Evolutionary conservation across 202 grass and related monocot genomes (phyloP).

Genomic region (Schoenoplectus triqueter): DNA sequence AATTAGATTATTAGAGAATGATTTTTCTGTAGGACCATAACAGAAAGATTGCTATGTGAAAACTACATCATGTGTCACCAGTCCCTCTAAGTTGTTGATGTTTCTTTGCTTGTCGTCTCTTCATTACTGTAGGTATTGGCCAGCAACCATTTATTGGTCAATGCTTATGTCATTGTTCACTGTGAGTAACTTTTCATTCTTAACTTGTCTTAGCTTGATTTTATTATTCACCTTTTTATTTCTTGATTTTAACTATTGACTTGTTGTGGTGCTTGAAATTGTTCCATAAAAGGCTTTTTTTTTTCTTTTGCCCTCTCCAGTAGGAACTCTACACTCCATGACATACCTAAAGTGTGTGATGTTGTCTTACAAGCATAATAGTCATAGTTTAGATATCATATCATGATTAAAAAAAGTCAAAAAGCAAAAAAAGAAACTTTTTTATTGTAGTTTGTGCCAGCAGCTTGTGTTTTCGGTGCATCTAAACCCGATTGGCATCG

Average conservation of each 20-base stretch:
- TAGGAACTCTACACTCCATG: background rate
- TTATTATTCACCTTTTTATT: background rate
- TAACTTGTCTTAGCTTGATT: background rate
- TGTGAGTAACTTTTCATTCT: slow-evolving; percentile 25
- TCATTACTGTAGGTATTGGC: slow-evolving; percentile 60
- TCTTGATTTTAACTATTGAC: too few species aligned
- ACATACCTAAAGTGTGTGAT: background rate
- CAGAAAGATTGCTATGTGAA: background rate
- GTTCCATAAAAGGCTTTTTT: too few species aligned
- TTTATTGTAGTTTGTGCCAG: slow-evolving; percentile 73
- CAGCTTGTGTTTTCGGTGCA: slow-evolving; percentile 76
- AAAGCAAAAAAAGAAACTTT: slow-evolving; percentile 18
- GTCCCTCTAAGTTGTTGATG: background rate
- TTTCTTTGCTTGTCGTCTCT: slow-evolving; percentile 28
- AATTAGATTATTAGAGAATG: background rate
- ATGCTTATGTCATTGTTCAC: slow-evolving; percentile 85
- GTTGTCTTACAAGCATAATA: background rate
- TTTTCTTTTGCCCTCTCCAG: too few species aligned
- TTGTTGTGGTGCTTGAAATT: too few species aligned
- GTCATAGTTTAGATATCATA: slow-evolving; percentile 10
- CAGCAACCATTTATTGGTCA: slow-evolving; percentile 75
- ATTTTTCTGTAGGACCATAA: background rate
- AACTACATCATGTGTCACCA: background rate
- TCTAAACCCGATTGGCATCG: slow-evolving; percentile 80
- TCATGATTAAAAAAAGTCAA: background rate